Percentiles rank a stretch among this genome's conserved stretches.
Evolutionary conservation across 345 rosid genomes (phyloP).

Genomic region (Salix udensis): DNA sequence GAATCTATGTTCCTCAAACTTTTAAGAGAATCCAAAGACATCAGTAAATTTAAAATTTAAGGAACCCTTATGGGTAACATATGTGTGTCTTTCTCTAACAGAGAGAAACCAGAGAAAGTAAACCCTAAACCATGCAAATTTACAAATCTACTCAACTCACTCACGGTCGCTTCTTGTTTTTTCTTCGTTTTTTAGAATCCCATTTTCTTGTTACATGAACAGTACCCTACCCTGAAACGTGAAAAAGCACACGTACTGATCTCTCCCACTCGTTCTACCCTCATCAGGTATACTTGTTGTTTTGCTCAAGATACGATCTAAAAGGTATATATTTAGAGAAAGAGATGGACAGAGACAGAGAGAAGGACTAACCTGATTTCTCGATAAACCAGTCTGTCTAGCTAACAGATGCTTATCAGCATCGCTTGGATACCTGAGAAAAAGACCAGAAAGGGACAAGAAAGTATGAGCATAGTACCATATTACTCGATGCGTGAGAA

Average conservation of each 20-base stretch:
- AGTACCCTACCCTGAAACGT: constrained; percentile 8
- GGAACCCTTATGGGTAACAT: too few relatives aligned
- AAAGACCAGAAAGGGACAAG: constrained; percentile 79
- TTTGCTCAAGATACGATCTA: not conserved
- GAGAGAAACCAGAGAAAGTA: constrained; percentile 15
- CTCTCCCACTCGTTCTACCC: not conserved
- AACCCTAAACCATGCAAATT: constrained; percentile 31
- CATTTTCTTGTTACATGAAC: not conserved
- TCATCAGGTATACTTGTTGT: not conserved
- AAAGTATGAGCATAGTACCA: constrained; percentile 14
- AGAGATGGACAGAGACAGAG: constrained; percentile 9
- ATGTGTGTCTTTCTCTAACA: constrained; percentile 11
- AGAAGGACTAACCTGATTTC: constrained; percentile 71
- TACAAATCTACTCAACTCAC: constrained; percentile 9
- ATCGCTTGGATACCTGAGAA: constrained; percentile 99
- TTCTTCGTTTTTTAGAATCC: not conserved
- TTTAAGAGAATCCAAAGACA: constrained; percentile 24
- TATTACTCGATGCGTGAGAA: constrained; percentile 55
- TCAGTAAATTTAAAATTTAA: not conserved
- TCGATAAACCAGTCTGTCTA: constrained; percentile 96
- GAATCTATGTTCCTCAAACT: constrained; percentile 36
- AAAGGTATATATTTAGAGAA: not conserved
- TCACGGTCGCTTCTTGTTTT: constrained; percentile 14
- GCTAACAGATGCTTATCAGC: constrained; percentile 99
- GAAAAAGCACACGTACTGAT: not conserved